phyloP scores from a whole-genome alignment of 1,139 yeast species.

The Hyphopichia wangnamkhiaoensis region DNA sequence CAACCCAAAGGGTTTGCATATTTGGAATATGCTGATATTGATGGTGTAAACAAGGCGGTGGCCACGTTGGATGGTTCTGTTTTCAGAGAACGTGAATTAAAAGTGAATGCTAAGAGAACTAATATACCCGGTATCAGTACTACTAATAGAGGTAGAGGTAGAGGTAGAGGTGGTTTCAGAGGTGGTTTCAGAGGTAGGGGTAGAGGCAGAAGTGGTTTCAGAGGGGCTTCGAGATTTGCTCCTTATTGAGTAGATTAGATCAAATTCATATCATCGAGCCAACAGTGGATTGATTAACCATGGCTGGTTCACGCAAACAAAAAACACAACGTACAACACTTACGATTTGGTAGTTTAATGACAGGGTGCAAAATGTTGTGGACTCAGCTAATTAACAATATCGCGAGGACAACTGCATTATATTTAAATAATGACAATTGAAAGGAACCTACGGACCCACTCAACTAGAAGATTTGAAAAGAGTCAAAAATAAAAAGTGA shows the following conservation, averaged over 20 bases:
- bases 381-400: no score
- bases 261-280: no score
- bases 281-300: no score
- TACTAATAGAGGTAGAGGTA: slow-evolving; percentile 48
- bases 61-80: slow-evolving; percentile 60
- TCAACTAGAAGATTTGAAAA: no score
- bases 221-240: slow-evolving; percentile 25
- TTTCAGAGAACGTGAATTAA: slow-evolving; percentile 68
- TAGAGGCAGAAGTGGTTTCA: slow-evolving; percentile 22
- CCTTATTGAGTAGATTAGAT: slow-evolving; percentile 10
- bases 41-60: slow-evolving; percentile 65
- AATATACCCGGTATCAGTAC: slow-evolving; percentile 67
- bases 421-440: no score
- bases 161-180: slow-evolving; percentile 20
- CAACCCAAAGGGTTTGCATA: slow-evolving; percentile 87
- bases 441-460: no score
- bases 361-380: no score
- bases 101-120: slow-evolving; percentile 76
- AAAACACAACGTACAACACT: no score
- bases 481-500: no score
- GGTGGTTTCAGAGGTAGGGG: slow-evolving; percentile 24
- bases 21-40: slow-evolving; percentile 70
- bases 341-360: no score
- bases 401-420: no score
- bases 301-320: neutral